Evolutionary conservation across 75 land plant species (phyloP), one percentile per base, ranked within the genome.

Genomic region (Pinus tabuliformis): DNA sequence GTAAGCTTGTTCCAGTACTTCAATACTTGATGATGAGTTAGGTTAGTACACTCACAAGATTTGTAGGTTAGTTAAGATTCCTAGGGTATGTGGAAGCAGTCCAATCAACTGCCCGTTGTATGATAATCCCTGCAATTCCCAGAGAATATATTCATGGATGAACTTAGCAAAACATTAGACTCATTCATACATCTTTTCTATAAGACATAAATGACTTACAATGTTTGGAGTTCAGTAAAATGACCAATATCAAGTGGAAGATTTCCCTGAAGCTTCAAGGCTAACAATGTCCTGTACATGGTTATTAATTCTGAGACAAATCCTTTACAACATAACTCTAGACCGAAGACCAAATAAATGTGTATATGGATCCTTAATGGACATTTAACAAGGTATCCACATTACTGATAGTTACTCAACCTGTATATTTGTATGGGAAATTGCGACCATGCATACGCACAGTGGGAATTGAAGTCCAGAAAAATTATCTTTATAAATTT

Each of bases 211-310:
- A 13, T 4, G 30, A 11, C 76, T 75, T 58, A 75, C 76, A 75
- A 22, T 33, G 45, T 58, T 22, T 36, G 36, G 20, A 75, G 62
- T 39, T n/a, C 22, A 30, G 63, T 20, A 6, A 75, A 45, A 16
- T 66, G 30, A 59, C 76, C 64, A 7, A 75, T 75, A 75, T 58
- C 64, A 17, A 9, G 3, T 36, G 39, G 49, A 16, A 75, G 22
- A 21, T 0, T 75, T 57, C 76, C 76, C 42, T 57, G 15, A 60
- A 75, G 62, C 36, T 42, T 24, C 21, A 75, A 16, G 63, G n/a
- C 26, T 75, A 62, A 57, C 30, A 75, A 30, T 30, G n/a, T 33
- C 5, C 76, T 75, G 42, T 36, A 75, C 24, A 16, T 9, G 76
- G 33, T n/a, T 57, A 33, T 36, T 33, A 17, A 14, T n/a, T 58